Evolutionary conservation across 139 green algal genomes (phyloP).

Genomic region (Chlamydomonas incerta): DNA sequence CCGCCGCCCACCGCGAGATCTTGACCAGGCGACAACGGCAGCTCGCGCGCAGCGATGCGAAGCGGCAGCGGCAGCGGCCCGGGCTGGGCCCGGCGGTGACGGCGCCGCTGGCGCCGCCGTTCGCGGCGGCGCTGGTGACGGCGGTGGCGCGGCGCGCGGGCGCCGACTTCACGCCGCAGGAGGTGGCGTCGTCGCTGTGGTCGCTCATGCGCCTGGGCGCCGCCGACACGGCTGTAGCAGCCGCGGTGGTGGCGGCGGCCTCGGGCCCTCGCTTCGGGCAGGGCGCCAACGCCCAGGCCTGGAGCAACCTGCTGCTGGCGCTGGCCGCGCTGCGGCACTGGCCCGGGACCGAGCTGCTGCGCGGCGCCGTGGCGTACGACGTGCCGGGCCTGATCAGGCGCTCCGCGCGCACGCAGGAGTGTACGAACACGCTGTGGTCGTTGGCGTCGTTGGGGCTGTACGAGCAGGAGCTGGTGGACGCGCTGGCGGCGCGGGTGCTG

Average conservation of each 20-base stretch:
- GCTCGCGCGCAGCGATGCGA: no score
- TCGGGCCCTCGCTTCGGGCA: background rate
- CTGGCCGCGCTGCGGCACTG: background rate
- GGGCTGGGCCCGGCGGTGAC: no score
- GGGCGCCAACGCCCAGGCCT: background rate
- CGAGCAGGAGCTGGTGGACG: background rate
- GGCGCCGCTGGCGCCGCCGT: no score
- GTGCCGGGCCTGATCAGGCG: background rate
- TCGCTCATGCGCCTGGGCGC: conserved; percentile 35
- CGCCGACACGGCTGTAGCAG: background rate
- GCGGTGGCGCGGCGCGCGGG: no score
- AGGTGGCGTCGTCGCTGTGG: conserved; percentile 46
- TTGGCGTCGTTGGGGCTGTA: background rate
- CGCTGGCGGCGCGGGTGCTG: background rate
- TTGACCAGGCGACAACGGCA: no score
- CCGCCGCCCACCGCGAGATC: no score
- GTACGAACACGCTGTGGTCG: background rate
- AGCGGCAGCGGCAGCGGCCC: no score
- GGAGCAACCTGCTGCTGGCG: background rate
- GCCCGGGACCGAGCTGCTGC: background rate
- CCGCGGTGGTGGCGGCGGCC: background rate
- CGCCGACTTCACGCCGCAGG: conserved; percentile 42
- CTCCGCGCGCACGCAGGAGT: background rate
- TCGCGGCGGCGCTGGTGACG: background rate
- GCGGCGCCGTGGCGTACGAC: background rate